Evolutionary conservation across 495 filamentous ascomycete species (phyloP), one percentile per base, ranked within the genome.

Genomic region (Talaromyces ruber): DNA sequence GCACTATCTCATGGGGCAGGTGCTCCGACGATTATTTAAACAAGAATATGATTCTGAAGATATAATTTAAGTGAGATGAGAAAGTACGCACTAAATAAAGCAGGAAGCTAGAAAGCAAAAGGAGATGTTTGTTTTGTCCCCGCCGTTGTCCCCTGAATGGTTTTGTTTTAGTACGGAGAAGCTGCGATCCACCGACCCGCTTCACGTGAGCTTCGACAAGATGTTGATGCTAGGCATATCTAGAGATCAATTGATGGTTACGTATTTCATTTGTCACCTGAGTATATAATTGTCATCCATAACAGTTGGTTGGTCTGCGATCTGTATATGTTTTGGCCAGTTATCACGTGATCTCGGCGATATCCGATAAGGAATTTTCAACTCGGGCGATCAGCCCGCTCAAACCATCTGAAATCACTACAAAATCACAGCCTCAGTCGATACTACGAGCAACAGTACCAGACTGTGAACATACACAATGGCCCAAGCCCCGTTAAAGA

Each of bases 401-500:
- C 21, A 6, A 47, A 29, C 52, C 1, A 54, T 24, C n/a, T 37
- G 2, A 21, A n/a, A n/a, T n/a, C n/a, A 18, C 43, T 47, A 7
- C 43, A 47, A 39, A 47, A 47, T 11, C 25, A 50, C n/a, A 61
- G 28, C 32, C 18, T 28, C 28, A 29, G 3, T 25, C 25, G 18
- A 51, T 2, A 68, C 66, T 70, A n/a, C n/a, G n/a, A 66, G 61
- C 9, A 16, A 52, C 16, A 30, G 21, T 21, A 28, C 24, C 51
- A n/a, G 21, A 28, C 26, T 28, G 12, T 39, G 34, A 6, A 25
- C 26, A 54, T 28, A 25, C 43, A 18, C 43, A 37, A 77, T 78
- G 76, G 71, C 68, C n/a, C 76, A 78, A 66, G 74, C 71, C 45
- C 30, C 62, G 11, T 50, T 76, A n/a, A 78, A 78, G 66, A 78